These are phyloP conservation scores for Fusarium sp. DNA, from an alignment of 2,329 filamentous ascomycete genomes.

Conservation along the genomic window DNA sequence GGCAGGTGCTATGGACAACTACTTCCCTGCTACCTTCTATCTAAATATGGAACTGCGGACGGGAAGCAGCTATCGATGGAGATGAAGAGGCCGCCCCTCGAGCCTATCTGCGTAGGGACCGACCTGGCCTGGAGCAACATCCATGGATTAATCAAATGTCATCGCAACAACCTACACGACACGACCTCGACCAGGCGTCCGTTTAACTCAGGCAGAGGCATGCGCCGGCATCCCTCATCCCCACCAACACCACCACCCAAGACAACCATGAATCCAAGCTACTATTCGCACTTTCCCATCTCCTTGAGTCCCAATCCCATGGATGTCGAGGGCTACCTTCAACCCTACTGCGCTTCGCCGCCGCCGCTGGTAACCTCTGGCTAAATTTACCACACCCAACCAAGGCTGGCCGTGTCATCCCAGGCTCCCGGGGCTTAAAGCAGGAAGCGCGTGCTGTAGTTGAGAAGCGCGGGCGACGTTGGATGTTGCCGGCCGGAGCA, in stretches of 20 bases:
- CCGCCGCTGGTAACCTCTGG: conserved; percentile 21
- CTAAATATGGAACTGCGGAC: conserved; percentile 5
- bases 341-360: conserved; percentile 22
- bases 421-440: conserved; percentile 11
- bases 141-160: background rate
- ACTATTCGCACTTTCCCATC: conserved; percentile 9
- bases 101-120: background rate
- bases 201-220: conserved; percentile 7
- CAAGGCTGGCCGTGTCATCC: conserved; percentile 12
- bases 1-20: background rate
- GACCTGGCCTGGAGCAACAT: background rate
- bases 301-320: conserved; percentile 13
- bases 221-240: background rate
- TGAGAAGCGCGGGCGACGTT: conserved; percentile 31
- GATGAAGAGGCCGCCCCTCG: background rate
- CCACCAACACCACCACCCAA: conserved; percentile 12
- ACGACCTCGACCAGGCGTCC: background rate
- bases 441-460: conserved; percentile 1
- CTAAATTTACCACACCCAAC: conserved; percentile 28
- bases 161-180: background rate
- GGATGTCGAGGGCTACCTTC: conserved; percentile 1
- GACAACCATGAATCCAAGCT: conserved; percentile 7
- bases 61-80: background rate
- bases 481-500: conserved; percentile 40
- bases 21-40: background rate